phyloP scores from a whole-genome alignment of 2,329 filamentous ascomycete species.

The Penicillium sp. region DNA sequence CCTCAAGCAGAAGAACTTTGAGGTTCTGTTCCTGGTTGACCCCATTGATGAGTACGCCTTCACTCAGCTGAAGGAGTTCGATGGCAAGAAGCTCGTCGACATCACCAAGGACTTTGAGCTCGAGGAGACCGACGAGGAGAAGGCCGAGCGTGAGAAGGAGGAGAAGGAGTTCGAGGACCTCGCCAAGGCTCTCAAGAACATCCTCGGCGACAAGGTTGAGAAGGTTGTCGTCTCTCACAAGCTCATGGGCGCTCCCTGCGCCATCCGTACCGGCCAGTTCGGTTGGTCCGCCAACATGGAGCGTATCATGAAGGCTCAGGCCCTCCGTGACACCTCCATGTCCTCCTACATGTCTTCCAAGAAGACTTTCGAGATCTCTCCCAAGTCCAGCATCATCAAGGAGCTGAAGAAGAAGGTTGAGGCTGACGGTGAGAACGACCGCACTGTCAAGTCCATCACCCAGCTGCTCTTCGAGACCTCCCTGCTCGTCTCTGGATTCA shows the following conservation, averaged over 20 bases:
- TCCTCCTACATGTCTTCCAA: slow-evolving; percentile 99
- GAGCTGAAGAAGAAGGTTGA: slow-evolving; percentile 99
- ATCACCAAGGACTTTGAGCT: slow-evolving; percentile 99
- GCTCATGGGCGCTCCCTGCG: slow-evolving; percentile 87
- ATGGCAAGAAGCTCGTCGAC: slow-evolving; percentile 99
- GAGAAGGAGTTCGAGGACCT: slow-evolving; percentile 97
- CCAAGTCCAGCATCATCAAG: slow-evolving; percentile 94
- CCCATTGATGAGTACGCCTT: slow-evolving; percentile 99
- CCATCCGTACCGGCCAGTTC: slow-evolving; percentile 98
- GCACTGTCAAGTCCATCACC: slow-evolving; percentile 98
- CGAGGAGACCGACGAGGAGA: slow-evolving; percentile 99
- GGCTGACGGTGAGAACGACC: slow-evolving; percentile 93
- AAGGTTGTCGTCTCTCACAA: slow-evolving; percentile 99
- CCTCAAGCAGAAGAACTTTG: slow-evolving; percentile 98
- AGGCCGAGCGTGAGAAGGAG: slow-evolving; percentile 87
- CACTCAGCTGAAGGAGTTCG: slow-evolving; percentile 99
- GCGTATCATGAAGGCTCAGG: slow-evolving; percentile 99
- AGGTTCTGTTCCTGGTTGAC: slow-evolving; percentile 98
- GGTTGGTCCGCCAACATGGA: slow-evolving; percentile 99
- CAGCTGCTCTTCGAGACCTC: slow-evolving; percentile 99
- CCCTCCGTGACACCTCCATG: slow-evolving; percentile 99
- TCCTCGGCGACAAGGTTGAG: slow-evolving; percentile 98
- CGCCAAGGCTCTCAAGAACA: slow-evolving; percentile 97
- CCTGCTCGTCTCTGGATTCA: slow-evolving; percentile 97
- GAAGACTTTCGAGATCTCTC: slow-evolving; percentile 99